Evolutionary conservation across 2,329 filamentous ascomycete species (phyloP).

Genomic region (Echinosphaeria canescens): DNA sequence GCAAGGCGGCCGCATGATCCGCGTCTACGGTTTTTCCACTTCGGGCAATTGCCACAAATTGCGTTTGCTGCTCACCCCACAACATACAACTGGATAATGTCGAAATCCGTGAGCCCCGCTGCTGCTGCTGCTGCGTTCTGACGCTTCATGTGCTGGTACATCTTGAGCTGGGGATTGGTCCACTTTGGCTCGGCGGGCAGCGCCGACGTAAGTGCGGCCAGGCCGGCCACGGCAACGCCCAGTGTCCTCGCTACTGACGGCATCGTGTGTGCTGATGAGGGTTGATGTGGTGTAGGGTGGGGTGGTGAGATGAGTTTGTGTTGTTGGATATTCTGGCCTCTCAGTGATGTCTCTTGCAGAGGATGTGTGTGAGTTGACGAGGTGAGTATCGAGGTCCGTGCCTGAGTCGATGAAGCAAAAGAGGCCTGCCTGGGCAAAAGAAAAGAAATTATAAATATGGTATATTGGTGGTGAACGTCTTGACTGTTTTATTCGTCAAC

Average conservation of each 20-base stretch:
- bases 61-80: too few relatives aligned
- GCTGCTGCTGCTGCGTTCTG: constrained; percentile 25
- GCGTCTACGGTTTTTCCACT: too few relatives aligned
- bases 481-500: too few relatives aligned
- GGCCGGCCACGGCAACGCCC: constrained; percentile 17
- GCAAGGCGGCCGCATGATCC: too few relatives aligned
- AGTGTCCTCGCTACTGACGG: constrained; percentile 22
- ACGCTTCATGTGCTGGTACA: constrained; percentile 24
- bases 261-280: constrained; percentile 14
- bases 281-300: too few relatives aligned
- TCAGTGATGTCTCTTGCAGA: not conserved
- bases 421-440: too few relatives aligned
- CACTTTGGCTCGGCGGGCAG: constrained; percentile 21
- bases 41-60: too few relatives aligned
- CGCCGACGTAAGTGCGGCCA: constrained; percentile 22
- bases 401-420: too few relatives aligned
- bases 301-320: too few relatives aligned
- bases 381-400: too few relatives aligned
- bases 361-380: not conserved
- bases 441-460: too few relatives aligned
- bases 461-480: too few relatives aligned
- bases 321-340: not conserved
- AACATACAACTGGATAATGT: constrained; percentile 40
- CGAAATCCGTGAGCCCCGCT: constrained; percentile 24
- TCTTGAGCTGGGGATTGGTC: constrained; percentile 18